phyloP scores from a whole-genome alignment of 2,329 filamentous ascomycete genomes.

The Aureobasidium uvarum region DNA sequence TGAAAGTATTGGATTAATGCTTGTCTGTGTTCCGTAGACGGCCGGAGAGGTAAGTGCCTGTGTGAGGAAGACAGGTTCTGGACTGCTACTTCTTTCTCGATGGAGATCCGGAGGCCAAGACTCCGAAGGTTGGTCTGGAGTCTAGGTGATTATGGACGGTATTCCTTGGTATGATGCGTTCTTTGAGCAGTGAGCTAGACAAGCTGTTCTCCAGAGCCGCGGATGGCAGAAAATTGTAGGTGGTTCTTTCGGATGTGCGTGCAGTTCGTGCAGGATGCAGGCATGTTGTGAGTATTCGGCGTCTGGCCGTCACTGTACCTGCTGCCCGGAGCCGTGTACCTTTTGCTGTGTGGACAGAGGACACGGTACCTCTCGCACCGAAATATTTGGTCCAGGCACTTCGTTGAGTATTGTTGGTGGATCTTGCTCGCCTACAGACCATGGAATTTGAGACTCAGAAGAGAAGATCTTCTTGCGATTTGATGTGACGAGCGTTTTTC shows the following conservation, averaged over 20 bases:
- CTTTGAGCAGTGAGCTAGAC: background rate
- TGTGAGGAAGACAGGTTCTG: no score
- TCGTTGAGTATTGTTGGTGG: background rate
- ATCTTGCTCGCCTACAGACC: background rate
- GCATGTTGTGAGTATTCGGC: background rate
- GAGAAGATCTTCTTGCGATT: background rate
- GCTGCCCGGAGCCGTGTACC: no score
- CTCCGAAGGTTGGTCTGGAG: background rate
- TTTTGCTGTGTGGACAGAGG: no score
- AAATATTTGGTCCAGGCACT: background rate
- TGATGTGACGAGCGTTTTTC: background rate
- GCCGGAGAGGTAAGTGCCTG: no score
- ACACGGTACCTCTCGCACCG: background rate
- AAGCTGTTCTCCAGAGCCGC: background rate
- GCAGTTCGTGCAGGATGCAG: slow-evolving; percentile 1
- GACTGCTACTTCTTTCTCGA: no score
- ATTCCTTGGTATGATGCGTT: background rate
- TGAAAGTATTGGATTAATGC: background rate
- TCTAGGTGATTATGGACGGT: no score
- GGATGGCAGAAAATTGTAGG: no score
- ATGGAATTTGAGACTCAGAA: background rate
- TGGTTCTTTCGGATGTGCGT: background rate
- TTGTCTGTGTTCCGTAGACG: background rate
- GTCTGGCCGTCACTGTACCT: background rate
- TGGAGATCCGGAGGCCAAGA: slow-evolving; percentile 10